These are phyloP conservation scores for Arachis hypogaea DNA, from an alignment of 306 rosid species.

Conservation along the genomic window DNA sequence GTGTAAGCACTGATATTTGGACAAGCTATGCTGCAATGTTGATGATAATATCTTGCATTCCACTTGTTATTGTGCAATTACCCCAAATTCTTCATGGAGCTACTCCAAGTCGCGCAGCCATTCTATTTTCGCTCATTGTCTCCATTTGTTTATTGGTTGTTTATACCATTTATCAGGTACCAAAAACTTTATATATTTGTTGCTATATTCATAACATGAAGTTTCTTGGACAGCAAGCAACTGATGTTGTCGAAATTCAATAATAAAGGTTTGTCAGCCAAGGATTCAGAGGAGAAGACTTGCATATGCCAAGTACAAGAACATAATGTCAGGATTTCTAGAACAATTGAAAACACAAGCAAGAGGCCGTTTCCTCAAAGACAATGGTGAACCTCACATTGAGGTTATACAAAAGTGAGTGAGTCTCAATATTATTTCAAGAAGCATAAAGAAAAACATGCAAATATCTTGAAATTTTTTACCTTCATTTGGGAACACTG, in stretches of 20 bases:
- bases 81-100: slow-evolving; percentile 58
- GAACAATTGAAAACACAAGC: slow-evolving; percentile 40
- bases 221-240: not conserved
- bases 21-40: slow-evolving; percentile 65
- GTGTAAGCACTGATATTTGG: slow-evolving; percentile 75
- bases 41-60: slow-evolving; percentile 60
- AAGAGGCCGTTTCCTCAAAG: slow-evolving; percentile 40
- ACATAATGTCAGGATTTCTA: slow-evolving; percentile 48
- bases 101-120: slow-evolving; percentile 48
- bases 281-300: slow-evolving; percentile 54
- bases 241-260: not conserved
- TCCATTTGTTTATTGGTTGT: slow-evolving; percentile 46
- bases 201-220: not conserved
- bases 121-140: slow-evolving; percentile 58
- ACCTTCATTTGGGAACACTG: not conserved
- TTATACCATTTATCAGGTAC: slow-evolving; percentile 72
- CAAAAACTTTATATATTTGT: not conserved
- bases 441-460: not conserved
- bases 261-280: slow-evolving; percentile 43
- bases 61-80: slow-evolving; percentile 68
- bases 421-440: not conserved
- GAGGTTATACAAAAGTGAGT: slow-evolving; percentile 45
- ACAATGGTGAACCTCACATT: slow-evolving; percentile 45
- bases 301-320: slow-evolving; percentile 51
- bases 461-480: not conserved